Evolutionary conservation across 331 rosid species (phyloP), one percentile per base, ranked within the genome.

Genomic region (Malus hybrid): DNA sequence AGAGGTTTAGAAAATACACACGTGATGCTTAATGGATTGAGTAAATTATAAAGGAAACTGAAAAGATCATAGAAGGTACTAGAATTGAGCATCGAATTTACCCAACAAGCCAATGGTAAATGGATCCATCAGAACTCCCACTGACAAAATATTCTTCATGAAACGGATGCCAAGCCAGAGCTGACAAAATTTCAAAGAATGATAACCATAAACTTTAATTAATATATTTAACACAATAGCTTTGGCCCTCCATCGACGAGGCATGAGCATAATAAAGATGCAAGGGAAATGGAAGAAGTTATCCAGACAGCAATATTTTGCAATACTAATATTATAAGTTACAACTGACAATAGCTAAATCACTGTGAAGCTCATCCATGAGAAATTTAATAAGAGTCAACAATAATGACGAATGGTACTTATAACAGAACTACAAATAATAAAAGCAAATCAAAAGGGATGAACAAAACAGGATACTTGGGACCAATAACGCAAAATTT

Each of bases 91-190:
- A 56, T 44, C 19, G 44, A 72, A 60, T 60, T 83, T 95, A 95
- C 99, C 99, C 98, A 57, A 95, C 99, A 90, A 92, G 93, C 99
- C 98, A 95, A 85, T 95, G 99, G 84, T 86, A 95, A 68, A 95
- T 89, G 80, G 99, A 92, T 78, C 99, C 99, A 39, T 95, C 98
- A 75, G 73, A 90, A 84, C 98, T 95, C 84, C 99, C 99, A 71
- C 99, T 95, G 73, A 92, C 99, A 84, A 95, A 95, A 88, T 95
- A 90, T 81, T 95, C 98, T 78, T 95, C 99, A 75, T 95, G 99
- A 78, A 92, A 95, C 8, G 99, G 99, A 84, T 95, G 99, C 99
- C 99, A 95, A 52, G 97, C 97, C 91, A 92, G 77, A 77, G 99
- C 98, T 95, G 77, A 79, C 70, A 83, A 81, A 66, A 64, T 58